Conservation (phyloP, 345 rosid species). For the Citrus reticulata region DNA sequence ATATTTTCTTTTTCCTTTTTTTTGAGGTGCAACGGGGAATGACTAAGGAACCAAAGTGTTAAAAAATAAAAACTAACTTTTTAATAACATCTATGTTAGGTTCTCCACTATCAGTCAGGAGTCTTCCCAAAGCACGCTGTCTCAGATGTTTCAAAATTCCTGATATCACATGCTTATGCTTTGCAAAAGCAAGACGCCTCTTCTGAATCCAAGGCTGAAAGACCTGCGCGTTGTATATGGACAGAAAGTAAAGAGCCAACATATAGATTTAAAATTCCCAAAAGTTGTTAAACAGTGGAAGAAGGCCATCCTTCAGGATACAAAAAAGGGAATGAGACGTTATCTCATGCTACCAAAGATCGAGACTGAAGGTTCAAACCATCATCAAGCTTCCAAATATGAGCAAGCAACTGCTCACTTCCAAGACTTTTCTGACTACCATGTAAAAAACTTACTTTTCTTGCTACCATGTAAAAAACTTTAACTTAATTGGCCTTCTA, state of each 20-base stretch:
- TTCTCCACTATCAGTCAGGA: slow-evolving; percentile 55
- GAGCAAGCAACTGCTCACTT: neutral
- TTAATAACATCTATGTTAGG: slow-evolving; percentile 41
- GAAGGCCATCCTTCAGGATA: neutral
- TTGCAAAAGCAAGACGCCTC: slow-evolving; percentile 67
- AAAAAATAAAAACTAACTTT: slow-evolving; percentile 36
- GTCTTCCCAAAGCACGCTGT: slow-evolving; percentile 63
- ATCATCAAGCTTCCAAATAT: neutral
- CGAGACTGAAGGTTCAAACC: neutral
- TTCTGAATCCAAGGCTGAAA: slow-evolving; percentile 91
- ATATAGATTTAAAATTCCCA: neutral
- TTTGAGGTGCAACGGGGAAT: neutral
- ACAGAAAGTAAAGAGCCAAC: slow-evolving; percentile 15
- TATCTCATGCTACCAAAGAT: too few species aligned
- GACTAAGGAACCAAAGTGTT: neutral
- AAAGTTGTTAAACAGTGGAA: neutral
- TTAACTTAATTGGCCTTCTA: neutral
- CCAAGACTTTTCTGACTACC: neutral
- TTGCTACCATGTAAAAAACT: neutral
- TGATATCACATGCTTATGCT: slow-evolving; percentile 73
- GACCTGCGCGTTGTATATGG: slow-evolving; percentile 26
- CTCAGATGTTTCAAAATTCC: slow-evolving; percentile 66
- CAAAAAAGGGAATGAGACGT: neutral
- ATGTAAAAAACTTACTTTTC: neutral
- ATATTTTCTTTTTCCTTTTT: neutral